A percentile compares a stretch with the other conserved stretches of the same genome.
These are phyloP conservation scores for Candida odintsovae DNA, from an alignment of 805 yeast genomes.

Conservation along the genomic window DNA sequence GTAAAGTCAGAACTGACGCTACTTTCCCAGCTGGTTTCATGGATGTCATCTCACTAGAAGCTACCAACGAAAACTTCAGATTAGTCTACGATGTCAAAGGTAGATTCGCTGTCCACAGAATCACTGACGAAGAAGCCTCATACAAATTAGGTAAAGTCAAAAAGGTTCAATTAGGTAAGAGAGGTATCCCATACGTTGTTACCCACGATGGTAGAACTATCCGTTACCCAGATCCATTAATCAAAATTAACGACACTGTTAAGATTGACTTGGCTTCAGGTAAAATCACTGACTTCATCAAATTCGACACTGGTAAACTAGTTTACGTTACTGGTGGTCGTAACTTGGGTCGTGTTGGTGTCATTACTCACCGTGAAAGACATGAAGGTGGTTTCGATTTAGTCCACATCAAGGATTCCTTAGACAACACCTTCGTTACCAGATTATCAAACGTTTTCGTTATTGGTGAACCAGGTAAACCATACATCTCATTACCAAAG, in stretches of 20 bases:
- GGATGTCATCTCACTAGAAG: constrained; percentile 96
- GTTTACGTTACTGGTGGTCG: constrained; percentile 97
- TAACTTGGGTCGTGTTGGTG: constrained; percentile 97
- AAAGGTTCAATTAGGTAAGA: constrained; percentile 97
- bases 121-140: constrained; percentile 95
- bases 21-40: constrained; percentile 99
- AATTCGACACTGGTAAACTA: constrained; percentile 86
- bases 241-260: constrained; percentile 96
- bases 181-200: constrained; percentile 95
- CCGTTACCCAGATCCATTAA: constrained; percentile 97
- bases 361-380: constrained; percentile 90
- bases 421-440: constrained; percentile 93
- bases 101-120: constrained; percentile 98
- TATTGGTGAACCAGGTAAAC: constrained; percentile 92
- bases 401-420: constrained; percentile 91
- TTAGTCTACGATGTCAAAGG: constrained; percentile 97
- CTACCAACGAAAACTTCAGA: constrained; percentile 99
- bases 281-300: constrained; percentile 82
- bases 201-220: constrained; percentile 99
- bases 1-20: constrained; percentile 98
- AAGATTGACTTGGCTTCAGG: constrained; percentile 95
- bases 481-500: constrained; percentile 91
- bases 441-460: constrained; percentile 89
- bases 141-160: constrained; percentile 97
- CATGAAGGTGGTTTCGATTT: constrained; percentile 98